phyloP scores from a whole-genome alignment of 176 grass and related monocot genomes.

The Triticum urartu region DNA sequence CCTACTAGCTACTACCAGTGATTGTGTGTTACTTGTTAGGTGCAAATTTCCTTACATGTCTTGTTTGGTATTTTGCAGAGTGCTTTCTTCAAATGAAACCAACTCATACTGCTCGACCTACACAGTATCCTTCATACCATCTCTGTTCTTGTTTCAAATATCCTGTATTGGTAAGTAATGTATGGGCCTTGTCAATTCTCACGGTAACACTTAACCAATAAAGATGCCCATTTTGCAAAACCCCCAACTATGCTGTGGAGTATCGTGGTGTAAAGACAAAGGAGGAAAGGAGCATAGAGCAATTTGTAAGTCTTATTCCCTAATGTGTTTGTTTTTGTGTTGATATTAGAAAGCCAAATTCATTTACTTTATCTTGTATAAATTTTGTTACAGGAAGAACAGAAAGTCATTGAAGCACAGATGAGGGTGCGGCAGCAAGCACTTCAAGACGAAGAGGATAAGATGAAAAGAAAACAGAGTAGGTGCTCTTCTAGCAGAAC shows the following conservation, averaged over 20 bases:
- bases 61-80: constrained; percentile 61
- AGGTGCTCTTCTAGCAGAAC: constrained; percentile 64
- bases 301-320: constrained; percentile 73
- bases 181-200: constrained; percentile 7
- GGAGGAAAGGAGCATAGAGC: constrained; percentile 96
- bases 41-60: constrained; percentile 27
- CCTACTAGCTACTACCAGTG: background rate
- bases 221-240: constrained; percentile 99
- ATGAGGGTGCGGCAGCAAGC: constrained; percentile 95
- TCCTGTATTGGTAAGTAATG: constrained; percentile 7
- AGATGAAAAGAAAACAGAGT: constrained; percentile 86
- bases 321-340: constrained; percentile 5
- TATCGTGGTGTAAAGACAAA: constrained; percentile 97
- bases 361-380: constrained; percentile 30
- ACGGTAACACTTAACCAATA: constrained; percentile 48
- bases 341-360: constrained; percentile 8
- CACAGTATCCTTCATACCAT: constrained; percentile 82
- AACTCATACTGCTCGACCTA: constrained; percentile 79
- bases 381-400: constrained; percentile 82
- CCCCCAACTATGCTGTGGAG: constrained; percentile 90
- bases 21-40: background rate
- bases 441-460: constrained; percentile 93
- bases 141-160: constrained; percentile 25
- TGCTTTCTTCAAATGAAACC: constrained; percentile 99
- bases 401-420: constrained; percentile 97